phyloP scores from a whole-genome alignment of 73 alveolate genomes.

The Paramecium tetraurelia region DNA sequence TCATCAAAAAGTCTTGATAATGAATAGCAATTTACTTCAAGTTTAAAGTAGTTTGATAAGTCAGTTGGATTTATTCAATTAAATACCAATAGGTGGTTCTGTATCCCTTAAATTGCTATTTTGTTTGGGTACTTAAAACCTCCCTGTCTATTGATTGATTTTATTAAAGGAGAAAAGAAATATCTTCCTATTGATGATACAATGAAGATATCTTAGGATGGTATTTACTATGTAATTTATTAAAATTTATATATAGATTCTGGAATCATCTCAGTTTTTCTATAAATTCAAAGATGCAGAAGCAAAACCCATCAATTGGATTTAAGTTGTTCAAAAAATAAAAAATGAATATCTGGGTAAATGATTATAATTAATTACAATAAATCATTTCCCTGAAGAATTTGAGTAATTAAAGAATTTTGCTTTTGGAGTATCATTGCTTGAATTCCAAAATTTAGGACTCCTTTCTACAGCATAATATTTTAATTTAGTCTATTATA shows the following conservation, averaged over 20 bases:
- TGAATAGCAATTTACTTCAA: neutral
- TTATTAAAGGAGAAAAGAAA: constrained; percentile 26
- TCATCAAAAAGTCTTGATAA: neutral
- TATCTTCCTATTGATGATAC: neutral
- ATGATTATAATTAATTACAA: neutral
- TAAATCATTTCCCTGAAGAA: constrained; percentile 10
- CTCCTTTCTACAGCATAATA: neutral
- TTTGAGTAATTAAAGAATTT: constrained; percentile 17
- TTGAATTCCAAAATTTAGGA: constrained; percentile 10
- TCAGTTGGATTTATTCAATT: constrained; percentile 10
- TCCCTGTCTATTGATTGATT: neutral
- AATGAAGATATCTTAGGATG: neutral
- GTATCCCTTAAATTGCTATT: constrained; percentile 12
- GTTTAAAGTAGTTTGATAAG: neutral
- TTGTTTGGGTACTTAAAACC: constrained; percentile 6
- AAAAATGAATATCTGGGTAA: neutral
- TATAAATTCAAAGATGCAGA: constrained; percentile 26
- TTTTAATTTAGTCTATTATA: neutral
- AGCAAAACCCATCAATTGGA: constrained; percentile 30
- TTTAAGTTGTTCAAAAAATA: neutral
- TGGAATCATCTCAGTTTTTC: neutral
- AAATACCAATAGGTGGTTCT: neutral
- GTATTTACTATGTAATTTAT: neutral
- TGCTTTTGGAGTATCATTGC: neutral
- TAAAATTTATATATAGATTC: neutral